Evolutionary conservation across 495 filamentous ascomycete species (phyloP).

Genomic region (Tuber melanosporum): DNA sequence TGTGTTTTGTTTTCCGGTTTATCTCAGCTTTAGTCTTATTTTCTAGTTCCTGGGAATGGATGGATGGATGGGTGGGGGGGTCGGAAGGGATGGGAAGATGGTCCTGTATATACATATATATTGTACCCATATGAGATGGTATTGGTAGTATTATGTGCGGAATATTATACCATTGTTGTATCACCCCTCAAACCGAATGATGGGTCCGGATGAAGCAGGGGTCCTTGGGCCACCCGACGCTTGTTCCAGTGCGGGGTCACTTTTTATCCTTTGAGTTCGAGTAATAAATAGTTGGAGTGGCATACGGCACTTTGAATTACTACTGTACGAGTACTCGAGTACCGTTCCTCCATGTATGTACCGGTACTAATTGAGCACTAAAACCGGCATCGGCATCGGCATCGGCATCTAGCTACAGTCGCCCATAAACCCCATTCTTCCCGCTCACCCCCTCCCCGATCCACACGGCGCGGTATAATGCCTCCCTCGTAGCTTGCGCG

Average conservation of each 20-base stretch:
- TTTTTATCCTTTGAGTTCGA: background rate
- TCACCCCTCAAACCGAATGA: background rate
- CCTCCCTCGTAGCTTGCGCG: background rate
- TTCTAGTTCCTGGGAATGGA: conserved; percentile 5
- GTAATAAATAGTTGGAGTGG: background rate
- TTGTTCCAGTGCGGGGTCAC: background rate
- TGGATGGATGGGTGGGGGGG: background rate
- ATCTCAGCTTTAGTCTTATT: conserved; percentile 11
- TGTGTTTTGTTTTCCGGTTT: background rate
- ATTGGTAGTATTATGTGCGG: background rate
- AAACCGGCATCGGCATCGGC: background rate
- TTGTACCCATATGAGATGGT: background rate
- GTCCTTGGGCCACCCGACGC: too few relatives aligned
- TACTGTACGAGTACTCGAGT: background rate
- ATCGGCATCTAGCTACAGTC: background rate
- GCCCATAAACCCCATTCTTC: background rate
- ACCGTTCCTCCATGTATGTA: background rate
- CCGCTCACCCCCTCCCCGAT: background rate
- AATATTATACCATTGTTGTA: background rate
- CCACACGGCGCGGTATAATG: background rate
- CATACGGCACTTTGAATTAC: background rate
- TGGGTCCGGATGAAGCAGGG: too few relatives aligned
- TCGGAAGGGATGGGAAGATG: background rate
- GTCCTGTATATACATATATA: background rate
- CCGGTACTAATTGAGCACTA: background rate